Evolutionary conservation across 2,329 filamentous ascomycete species (phyloP).

Genomic region (Aphanoascus verrucosus): DNA sequence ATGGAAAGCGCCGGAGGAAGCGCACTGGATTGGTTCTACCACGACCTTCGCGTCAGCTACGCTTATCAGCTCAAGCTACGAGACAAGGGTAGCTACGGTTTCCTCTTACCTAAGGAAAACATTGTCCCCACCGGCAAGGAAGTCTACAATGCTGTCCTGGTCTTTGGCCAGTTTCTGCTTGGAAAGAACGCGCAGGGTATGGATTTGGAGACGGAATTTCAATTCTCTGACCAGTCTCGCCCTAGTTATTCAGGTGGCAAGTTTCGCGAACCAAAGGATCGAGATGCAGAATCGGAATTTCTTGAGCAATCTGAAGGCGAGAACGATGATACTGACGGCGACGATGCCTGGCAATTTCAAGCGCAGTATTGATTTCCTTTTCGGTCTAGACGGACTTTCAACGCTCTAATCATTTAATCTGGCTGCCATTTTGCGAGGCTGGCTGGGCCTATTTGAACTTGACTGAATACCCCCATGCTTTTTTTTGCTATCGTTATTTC

Average conservation of each 20-base stretch:
- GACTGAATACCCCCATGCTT: too few species aligned
- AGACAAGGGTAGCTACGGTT: constrained; percentile 89
- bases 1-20: constrained; percentile 72
- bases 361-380: background rate
- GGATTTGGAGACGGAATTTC: constrained; percentile 14
- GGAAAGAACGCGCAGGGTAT: constrained; percentile 3
- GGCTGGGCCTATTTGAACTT: too few species aligned
- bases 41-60: constrained; percentile 68
- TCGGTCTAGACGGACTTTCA: background rate
- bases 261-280: background rate
- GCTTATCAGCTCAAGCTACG: constrained; percentile 89
- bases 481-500: too few species aligned
- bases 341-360: background rate
- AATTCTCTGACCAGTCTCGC: background rate
- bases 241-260: background rate
- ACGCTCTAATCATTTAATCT: too few species aligned
- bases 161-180: constrained; percentile 60
- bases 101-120: constrained; percentile 72
- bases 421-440: too few species aligned
- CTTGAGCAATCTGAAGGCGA: background rate
- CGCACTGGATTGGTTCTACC: constrained; percentile 91
- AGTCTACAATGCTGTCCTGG: constrained; percentile 69
- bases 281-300: background rate
- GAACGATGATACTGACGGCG: background rate
- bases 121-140: constrained; percentile 87